Evolutionary conservation across 1,139 yeast genomes (phyloP).

Genomic region (Saccharomyces pastorianus): DNA sequence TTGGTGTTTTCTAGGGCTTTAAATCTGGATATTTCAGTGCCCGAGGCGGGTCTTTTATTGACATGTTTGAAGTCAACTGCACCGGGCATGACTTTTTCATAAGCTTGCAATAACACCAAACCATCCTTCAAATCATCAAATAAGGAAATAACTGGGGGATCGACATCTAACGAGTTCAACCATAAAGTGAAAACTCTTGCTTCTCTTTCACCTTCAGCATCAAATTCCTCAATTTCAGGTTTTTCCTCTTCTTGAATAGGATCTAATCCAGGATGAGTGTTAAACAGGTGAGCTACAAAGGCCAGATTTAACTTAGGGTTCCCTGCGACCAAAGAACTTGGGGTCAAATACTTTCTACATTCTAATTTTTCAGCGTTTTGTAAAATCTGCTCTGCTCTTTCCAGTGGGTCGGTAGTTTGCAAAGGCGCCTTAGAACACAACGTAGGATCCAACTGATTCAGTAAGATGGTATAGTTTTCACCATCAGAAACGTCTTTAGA

Average conservation of each 20-base stretch:
- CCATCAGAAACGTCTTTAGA: slow-evolving; percentile 87
- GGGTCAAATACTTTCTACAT: slow-evolving; percentile 90
- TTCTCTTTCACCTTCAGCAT: slow-evolving; percentile 99
- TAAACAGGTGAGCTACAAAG: slow-evolving; percentile 92
- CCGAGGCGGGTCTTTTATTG: slow-evolving; percentile 71
- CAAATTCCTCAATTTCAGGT: slow-evolving; percentile 85
- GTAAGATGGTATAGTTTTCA: slow-evolving; percentile 83
- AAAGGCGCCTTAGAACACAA: slow-evolving; percentile 75
- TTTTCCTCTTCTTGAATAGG: slow-evolving; percentile 90
- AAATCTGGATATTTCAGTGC: slow-evolving; percentile 71
- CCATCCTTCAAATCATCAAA: slow-evolving; percentile 97
- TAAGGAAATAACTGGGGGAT: slow-evolving; percentile 83
- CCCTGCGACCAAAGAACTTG: slow-evolving; percentile 87
- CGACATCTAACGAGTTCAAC: slow-evolving; percentile 93
- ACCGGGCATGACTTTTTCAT: slow-evolving; percentile 92
- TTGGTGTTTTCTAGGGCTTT: slow-evolving; percentile 94
- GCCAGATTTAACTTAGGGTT: slow-evolving; percentile 95
- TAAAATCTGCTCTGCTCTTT: slow-evolving; percentile 82
- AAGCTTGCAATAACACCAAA: slow-evolving; percentile 78
- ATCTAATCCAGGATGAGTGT: slow-evolving; percentile 92
- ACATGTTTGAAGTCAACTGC: slow-evolving; percentile 73
- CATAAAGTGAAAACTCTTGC: slow-evolving; percentile 96
- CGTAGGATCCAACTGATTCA: slow-evolving; percentile 83
- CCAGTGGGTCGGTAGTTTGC: slow-evolving; percentile 59
- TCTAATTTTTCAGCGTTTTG: slow-evolving; percentile 82